These are phyloP conservation scores for Epicoccum sorghinum DNA, from an alignment of 2,329 filamentous ascomycete species.

Conservation along the genomic window DNA sequence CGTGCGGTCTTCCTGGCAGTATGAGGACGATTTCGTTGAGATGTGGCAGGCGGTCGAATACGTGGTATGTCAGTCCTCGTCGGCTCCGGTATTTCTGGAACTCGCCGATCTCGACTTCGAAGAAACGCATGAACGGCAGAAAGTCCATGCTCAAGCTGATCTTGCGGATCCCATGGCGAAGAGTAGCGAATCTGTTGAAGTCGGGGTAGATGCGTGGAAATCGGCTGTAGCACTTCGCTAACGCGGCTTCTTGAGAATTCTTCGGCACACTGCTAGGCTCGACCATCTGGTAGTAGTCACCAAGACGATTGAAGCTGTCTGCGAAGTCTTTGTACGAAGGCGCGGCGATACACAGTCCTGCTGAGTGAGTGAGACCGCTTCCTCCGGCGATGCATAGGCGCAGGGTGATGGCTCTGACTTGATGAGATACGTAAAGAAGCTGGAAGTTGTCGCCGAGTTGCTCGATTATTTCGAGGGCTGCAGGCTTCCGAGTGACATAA, in stretches of 20 bases:
- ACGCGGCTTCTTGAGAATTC: neutral
- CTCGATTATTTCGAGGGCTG: constrained; percentile 22
- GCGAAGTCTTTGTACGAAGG: neutral
- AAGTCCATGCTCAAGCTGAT: constrained; percentile 29
- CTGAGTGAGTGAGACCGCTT: neutral
- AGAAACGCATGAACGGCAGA: constrained; percentile 31
- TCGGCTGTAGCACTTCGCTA: constrained; percentile 20
- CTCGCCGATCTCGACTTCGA: constrained; percentile 26
- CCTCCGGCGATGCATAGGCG: constrained; percentile 29
- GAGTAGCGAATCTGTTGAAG: constrained; percentile 29
- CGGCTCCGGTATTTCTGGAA: constrained; percentile 14
- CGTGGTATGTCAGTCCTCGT: constrained; percentile 15
- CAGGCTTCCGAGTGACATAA: neutral
- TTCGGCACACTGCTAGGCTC: constrained; percentile 17
- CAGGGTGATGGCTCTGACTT: constrained; percentile 30
- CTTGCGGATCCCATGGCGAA: constrained; percentile 35
- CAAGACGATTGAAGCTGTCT: constrained; percentile 20
- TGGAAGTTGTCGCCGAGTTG: constrained; percentile 23
- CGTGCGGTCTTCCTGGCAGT: constrained; percentile 19
- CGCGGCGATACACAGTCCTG: constrained; percentile 18
- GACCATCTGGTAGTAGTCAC: constrained; percentile 21
- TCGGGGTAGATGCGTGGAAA: constrained; percentile 32
- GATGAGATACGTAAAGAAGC: constrained; percentile 29
- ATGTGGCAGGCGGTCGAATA: constrained; percentile 29
- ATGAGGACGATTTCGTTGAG: constrained; percentile 28